Percentiles rank a stretch among this genome's conserved stretches.
Evolutionary conservation across 179 eudicot genomes (phyloP).

Genomic region (Pouteria campechiana): DNA sequence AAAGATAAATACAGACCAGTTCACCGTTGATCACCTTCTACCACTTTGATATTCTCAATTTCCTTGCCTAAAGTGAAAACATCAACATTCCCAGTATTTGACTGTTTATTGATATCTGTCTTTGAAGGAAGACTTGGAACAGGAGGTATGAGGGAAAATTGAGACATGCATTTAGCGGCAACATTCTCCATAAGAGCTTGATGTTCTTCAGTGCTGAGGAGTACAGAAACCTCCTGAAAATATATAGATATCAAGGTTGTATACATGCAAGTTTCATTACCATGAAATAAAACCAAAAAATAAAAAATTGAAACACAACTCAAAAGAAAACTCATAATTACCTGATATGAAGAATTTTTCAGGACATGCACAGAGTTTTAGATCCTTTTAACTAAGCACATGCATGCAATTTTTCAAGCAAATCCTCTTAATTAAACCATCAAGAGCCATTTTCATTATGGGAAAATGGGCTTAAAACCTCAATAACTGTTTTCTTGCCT

Average conservation of each 20-base stretch:
- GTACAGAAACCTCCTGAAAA: slow-evolving; percentile 70
- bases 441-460: no score
- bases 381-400: no score
- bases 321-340: no score
- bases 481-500: no score
- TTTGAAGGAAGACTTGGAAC: slow-evolving; percentile 29
- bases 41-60: slow-evolving; percentile 16
- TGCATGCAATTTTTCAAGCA: no score
- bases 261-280: slow-evolving; percentile 3
- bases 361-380: no score
- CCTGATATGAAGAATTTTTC: no score
- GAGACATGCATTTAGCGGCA: slow-evolving; percentile 72
- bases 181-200: slow-evolving; percentile 67
- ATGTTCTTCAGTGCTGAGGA: slow-evolving; percentile 90
- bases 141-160: slow-evolving; percentile 60
- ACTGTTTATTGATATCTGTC: slow-evolving; percentile 10
- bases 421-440: no score
- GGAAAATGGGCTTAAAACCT: no score
- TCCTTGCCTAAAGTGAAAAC: slow-evolving; percentile 15
- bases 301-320: neutral
- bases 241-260: slow-evolving; percentile 4
- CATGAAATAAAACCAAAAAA: neutral
- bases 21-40: slow-evolving; percentile 28
- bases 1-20: neutral
- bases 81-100: slow-evolving; percentile 13